Conservation (phyloP, 1,139 yeast species). For the Yamadazyma mexicana region DNA sequence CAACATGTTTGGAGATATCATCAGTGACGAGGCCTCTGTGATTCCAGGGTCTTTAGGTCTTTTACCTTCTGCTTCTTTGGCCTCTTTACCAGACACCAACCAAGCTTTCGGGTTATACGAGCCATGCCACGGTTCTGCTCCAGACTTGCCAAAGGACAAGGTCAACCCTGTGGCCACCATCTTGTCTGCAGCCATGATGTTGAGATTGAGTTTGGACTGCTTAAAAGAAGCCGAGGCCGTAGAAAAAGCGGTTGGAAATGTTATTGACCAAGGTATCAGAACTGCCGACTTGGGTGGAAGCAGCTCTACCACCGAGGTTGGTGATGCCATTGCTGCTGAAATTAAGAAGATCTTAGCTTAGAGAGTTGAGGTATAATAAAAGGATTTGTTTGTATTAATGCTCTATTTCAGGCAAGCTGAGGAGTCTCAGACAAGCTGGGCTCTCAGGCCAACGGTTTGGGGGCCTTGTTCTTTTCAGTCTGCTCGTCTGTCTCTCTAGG, state of each 20-base stretch:
- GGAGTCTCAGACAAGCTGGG: too few species aligned
- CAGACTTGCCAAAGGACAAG: slow-evolving; percentile 82
- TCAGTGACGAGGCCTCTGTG: slow-evolving; percentile 95
- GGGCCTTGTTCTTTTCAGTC: slow-evolving; percentile 6
- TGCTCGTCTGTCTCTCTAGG: slow-evolving; percentile 6
- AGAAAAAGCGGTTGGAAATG: slow-evolving; percentile 84
- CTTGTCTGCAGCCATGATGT: slow-evolving; percentile 95
- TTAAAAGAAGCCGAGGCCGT: slow-evolving; percentile 83
- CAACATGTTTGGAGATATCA: slow-evolving; percentile 97
- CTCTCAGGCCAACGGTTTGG: slow-evolving; percentile 7
- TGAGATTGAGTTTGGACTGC: slow-evolving; percentile 81
- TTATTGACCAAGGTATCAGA: slow-evolving; percentile 78
- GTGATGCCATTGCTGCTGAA: slow-evolving; percentile 83
- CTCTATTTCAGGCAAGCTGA: too few species aligned
- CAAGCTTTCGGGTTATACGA: slow-evolving; percentile 93
- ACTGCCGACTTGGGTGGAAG: slow-evolving; percentile 90
- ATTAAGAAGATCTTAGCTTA: slow-evolving; percentile 55
- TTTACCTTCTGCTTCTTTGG: slow-evolving; percentile 93
- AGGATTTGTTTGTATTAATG: too few species aligned
- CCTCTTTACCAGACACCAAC: slow-evolving; percentile 92
- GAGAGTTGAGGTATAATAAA: background rate
- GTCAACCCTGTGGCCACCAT: slow-evolving; percentile 96
- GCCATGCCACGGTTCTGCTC: slow-evolving; percentile 99
- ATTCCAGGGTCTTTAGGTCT: slow-evolving; percentile 97
- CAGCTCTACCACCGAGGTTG: slow-evolving; percentile 81